Base-by-base conservation (phyloP, 2,329 filamentous ascomycete genomes). In the Knufia petricola region DNA sequence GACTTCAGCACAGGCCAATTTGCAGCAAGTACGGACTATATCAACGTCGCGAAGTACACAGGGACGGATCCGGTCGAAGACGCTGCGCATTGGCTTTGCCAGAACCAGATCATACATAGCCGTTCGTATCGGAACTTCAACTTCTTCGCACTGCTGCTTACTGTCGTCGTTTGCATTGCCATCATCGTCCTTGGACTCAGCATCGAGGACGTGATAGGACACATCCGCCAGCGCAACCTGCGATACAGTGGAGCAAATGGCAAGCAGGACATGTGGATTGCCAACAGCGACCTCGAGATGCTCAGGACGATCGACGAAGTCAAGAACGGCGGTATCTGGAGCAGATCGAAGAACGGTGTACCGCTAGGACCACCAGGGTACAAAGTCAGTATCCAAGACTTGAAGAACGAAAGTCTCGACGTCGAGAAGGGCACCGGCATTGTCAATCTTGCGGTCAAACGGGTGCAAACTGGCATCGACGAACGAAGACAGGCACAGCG, bases 1-100 rank as follows among this genome's bases (percentile, higher is more conserved):
- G 50, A 51, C 24, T 49, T 38, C 24, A 15, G 15, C 12, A 51
- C 46, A 13, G 50, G 50, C 4, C 50, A 44, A 23, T 50, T 50
- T 23, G 48, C 42, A 21, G 41, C 48, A 3, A 19, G 13, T n/a
- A 46, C 41, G 4, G 17, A 26, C 9, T 50, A 50, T 21, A 34
- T 50, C 34, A 50, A 50, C 36, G 36, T 31, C n/a, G 46, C 48
- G n/a, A 19, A 23, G 21, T 15, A 21, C 4, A 12, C 41, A 21
- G 32, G 17, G n/a, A 24, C 20, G 17, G 24, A 31, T 21, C 26
- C 26, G 3, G 21, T 13, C 4, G 13, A 32, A 24, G 39, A 26
- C 30, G 28, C 40, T 10, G 19, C 28, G 21, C 19, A 49, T 15
- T 47, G 44, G 44, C 34, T 47, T 8, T 47, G 44, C 34, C 44